Evolutionary conservation across 169 alveolate genomes (phyloP).

Genomic region (Cyclospora cayetanensis): DNA sequence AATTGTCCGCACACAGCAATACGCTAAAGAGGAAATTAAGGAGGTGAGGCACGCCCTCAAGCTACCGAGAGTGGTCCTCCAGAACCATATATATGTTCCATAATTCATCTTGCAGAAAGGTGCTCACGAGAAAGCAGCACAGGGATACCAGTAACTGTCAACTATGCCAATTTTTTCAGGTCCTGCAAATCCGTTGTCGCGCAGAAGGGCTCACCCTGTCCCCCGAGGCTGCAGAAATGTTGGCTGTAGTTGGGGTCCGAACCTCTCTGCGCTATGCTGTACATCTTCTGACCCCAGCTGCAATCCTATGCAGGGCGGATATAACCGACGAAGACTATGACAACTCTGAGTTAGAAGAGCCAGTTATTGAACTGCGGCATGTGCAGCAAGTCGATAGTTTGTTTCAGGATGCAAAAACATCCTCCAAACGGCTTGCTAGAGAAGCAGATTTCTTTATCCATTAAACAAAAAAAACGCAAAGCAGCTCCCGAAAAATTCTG

Average conservation of each 20-base stretch:
- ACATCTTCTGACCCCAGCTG: constrained; percentile 97
- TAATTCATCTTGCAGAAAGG: too few species aligned
- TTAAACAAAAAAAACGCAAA: neutral
- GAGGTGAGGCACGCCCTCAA: constrained; percentile 49
- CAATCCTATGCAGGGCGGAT: constrained; percentile 93
- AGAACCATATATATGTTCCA: too few species aligned
- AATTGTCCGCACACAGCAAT: constrained; percentile 98
- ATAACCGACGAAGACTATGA: constrained; percentile 32
- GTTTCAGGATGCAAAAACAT: constrained; percentile 97
- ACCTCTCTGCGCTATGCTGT: constrained; percentile 96
- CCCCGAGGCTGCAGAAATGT: constrained; percentile 93
- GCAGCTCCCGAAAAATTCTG: too few species aligned
- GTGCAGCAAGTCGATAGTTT: constrained; percentile 95
- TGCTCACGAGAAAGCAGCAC: too few species aligned
- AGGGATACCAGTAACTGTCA: too few species aligned
- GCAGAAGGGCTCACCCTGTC: constrained; percentile 93
- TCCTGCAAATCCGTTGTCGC: constrained; percentile 96
- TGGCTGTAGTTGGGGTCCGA: constrained; percentile 97
- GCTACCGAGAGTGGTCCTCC: neutral
- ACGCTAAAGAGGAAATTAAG: constrained; percentile 91
- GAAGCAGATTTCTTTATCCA: constrained; percentile 77
- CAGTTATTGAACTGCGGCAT: constrained; percentile 88
- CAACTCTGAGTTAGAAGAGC: constrained; percentile 84
- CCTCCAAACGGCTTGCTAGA: constrained; percentile 95
- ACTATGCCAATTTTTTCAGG: constrained; percentile 80